These are phyloP conservation scores for Triglochin maritima DNA, from an alignment of 106 monocot genomes.

Conservation along the genomic window DNA sequence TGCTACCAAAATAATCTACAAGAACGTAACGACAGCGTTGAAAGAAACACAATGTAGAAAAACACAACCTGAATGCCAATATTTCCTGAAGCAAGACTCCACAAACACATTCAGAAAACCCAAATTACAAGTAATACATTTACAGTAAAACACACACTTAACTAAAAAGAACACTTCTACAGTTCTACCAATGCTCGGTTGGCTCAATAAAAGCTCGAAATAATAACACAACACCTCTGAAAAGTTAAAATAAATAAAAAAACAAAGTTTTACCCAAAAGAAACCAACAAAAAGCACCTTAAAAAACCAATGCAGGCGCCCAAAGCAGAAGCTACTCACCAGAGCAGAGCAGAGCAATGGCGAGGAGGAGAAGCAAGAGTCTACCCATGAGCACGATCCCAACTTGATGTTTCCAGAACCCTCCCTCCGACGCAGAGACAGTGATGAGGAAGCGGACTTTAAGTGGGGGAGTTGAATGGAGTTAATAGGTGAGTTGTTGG, in stretches of 20 bases:
- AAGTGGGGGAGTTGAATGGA: background rate
- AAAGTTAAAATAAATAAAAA: background rate
- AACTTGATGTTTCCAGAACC: background rate
- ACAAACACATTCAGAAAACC: no score
- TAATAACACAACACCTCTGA: background rate
- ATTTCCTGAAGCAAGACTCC: background rate
- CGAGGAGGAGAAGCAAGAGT: background rate
- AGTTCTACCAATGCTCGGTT: no score
- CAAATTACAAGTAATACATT: no score
- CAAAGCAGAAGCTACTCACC: no score
- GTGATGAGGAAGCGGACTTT: background rate
- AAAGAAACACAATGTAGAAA: constrained; percentile 1
- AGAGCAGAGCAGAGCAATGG: background rate
- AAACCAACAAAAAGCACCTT: no score
- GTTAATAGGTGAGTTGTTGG: no score
- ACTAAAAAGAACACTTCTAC: no score
- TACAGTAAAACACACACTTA: no score
- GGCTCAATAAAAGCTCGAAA: no score
- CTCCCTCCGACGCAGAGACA: background rate
- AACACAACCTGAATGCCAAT: background rate
- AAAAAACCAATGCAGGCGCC: no score
- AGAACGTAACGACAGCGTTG: background rate
- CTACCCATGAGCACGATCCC: background rate
- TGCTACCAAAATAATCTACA: background rate
- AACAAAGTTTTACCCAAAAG: no score